Conservation (phyloP, 139 green algal genomes). For the Desmodesmus armatus region DNA sequence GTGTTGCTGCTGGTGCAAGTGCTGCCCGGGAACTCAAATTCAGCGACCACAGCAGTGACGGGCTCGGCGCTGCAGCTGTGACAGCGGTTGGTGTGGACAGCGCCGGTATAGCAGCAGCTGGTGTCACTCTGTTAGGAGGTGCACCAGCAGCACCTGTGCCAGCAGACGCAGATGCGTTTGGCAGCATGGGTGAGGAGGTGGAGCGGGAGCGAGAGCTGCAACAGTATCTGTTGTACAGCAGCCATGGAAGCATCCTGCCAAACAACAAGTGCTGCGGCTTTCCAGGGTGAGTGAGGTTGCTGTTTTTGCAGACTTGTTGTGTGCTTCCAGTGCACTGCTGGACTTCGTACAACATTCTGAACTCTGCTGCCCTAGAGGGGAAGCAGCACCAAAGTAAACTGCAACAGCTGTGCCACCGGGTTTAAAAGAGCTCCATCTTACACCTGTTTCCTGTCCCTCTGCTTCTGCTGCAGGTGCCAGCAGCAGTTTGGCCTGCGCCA, state of each 20-base stretch:
- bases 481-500: constrained; percentile 51
- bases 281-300: constrained; percentile 14
- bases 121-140: neutral
- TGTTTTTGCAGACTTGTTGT: neutral
- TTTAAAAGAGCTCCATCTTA: neutral
- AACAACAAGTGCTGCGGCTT: constrained; percentile 37
- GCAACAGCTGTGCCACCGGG: neutral
- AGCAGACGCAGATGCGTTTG: too few relatives aligned
- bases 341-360: neutral
- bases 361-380: neutral
- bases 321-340: neutral
- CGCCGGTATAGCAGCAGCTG: neutral
- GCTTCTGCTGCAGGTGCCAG: constrained; percentile 34
- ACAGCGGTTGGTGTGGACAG: neutral
- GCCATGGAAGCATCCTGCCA: too few relatives aligned
- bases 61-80: too few relatives aligned
- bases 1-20: neutral
- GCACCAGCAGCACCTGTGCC: neutral
- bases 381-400: neutral
- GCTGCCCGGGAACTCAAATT: too few relatives aligned
- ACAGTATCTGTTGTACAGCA: too few relatives aligned
- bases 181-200: too few relatives aligned
- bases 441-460: neutral
- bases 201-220: too few relatives aligned
- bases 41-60: neutral